These are phyloP conservation scores for Quercus phellos DNA, from an alignment of 331 rosid species.

Conservation along the genomic window DNA sequence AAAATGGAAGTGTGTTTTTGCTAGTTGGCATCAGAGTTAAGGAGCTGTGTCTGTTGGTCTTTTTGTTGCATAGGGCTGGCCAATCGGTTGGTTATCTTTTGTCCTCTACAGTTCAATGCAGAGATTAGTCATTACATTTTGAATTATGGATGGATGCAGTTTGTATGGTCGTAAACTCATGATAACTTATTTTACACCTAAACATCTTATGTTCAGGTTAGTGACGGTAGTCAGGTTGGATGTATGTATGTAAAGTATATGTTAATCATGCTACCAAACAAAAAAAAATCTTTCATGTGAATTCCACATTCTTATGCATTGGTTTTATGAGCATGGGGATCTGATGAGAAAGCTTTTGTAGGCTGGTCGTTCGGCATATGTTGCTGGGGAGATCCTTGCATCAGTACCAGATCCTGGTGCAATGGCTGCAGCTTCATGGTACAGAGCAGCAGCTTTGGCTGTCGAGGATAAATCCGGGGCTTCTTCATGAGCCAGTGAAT, in stretches of 20 bases:
- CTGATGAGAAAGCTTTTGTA: constrained; percentile 31
- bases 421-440: constrained; percentile 92
- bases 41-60: not conserved
- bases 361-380: constrained; percentile 89
- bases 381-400: constrained; percentile 55
- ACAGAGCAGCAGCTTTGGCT: constrained; percentile 75
- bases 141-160: not conserved
- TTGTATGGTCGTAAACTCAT: not conserved
- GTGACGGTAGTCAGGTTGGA: not conserved
- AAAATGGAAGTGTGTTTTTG: too few species aligned
- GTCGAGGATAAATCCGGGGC: constrained; percentile 38
- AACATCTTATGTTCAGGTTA: not conserved
- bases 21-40: too few species aligned
- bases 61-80: not conserved
- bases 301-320: not conserved
- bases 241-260: too few species aligned
- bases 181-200: not conserved
- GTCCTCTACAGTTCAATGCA: not conserved
- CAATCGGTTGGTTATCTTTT: not conserved
- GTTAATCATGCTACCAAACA: not conserved
- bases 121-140: not conserved
- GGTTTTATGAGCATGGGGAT: not conserved
- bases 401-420: constrained; percentile 97
- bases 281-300: not conserved
- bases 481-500: constrained; percentile 12